Base-by-base conservation (phyloP, 306 rosid genomes). In the Carpinus fangiana region DNA sequence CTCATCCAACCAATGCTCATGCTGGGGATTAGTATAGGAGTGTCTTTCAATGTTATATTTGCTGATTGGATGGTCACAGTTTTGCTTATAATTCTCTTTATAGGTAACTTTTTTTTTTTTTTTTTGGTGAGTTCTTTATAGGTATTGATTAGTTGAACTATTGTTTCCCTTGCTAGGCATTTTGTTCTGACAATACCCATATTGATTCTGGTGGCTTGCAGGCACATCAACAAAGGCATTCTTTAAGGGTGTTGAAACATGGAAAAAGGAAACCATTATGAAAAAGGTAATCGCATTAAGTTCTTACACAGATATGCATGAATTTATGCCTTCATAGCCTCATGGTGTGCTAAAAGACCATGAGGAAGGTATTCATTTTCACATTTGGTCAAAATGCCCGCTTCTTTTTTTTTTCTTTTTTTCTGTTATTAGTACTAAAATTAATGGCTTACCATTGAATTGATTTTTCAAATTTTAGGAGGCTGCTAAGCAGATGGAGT, bases 41-140 rank as follows among this genome's bases (percentile, higher is more conserved):
- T 94, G 57, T 81, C 87, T 57, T 92, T 92, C 84, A 94, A 92
- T 17, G 98, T 92, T 74, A 38, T 90, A 17, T 94, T 94, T 81
- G 89, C 98, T 21, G 97, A 94, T 73, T 92, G 98, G 98, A 80
- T 94, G 85, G 97, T 94, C 70, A 94, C 98, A n/a, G 74, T 92
- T 75, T 84, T 94, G 88, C 98, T 94, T 59, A 90, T 94, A 65
- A 14, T 87, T 83, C 92, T 94, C 66, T 94, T 94, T 60, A 5
- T 94, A 20, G 93, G 98, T 94, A 90, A 31, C n/a, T n/a, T n/a
- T n/a, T n/a, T n/a, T 47, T 10, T 1, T 48, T 48, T 47, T 47
- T 48, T 11, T 11, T 9, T 48, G 4, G 14, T 48, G 52, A 48
- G 12, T 48, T 48, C 52, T 11, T 8, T 12, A 48, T 12, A 48